These are phyloP conservation scores for Rhododendron ferrugineum DNA, from an alignment of 148 eudicot species.

Conservation along the genomic window DNA sequence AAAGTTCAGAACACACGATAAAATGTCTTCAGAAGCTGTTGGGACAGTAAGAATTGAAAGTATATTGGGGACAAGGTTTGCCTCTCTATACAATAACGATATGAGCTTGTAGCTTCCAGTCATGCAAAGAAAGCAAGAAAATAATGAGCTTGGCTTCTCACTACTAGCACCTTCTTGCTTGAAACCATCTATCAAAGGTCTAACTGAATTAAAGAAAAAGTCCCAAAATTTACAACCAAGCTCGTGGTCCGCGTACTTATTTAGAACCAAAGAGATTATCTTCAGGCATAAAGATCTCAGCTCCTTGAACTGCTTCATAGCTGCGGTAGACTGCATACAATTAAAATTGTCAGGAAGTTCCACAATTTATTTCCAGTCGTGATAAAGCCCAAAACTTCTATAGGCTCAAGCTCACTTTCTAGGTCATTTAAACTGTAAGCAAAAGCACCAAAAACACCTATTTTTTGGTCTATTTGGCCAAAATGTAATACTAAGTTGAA, in stretches of 20 bases:
- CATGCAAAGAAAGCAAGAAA: slow-evolving; percentile 90
- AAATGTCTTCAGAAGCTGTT: slow-evolving; percentile 68
- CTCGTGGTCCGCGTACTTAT: slow-evolving; percentile 62
- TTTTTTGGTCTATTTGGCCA: no score
- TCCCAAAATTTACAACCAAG: slow-evolving; percentile 77
- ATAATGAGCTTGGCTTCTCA: slow-evolving; percentile 87
- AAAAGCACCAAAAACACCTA: no score
- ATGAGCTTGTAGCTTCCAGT: slow-evolving; percentile 74
- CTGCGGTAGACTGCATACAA: slow-evolving; percentile 41
- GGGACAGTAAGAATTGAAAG: slow-evolving; percentile 60
- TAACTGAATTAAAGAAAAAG: slow-evolving; percentile 63
- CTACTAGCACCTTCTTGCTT: slow-evolving; percentile 86
- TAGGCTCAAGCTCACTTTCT: not conserved
- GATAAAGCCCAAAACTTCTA: not conserved
- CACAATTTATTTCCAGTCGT: not conserved
- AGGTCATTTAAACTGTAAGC: not conserved
- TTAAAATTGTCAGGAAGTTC: slow-evolving; percentile 18
- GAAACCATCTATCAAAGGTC: slow-evolving; percentile 65
- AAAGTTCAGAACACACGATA: slow-evolving; percentile 60
- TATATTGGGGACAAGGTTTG: slow-evolving; percentile 63
- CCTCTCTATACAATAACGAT: slow-evolving; percentile 45
- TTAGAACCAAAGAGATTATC: slow-evolving; percentile 55
- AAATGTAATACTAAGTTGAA: no score
- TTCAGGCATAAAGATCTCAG: slow-evolving; percentile 81
- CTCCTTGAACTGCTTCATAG: slow-evolving; percentile 63